Conservation (phyloP, 495 filamentous ascomycete genomes). For the Penicillium atrosanguineum region DNA sequence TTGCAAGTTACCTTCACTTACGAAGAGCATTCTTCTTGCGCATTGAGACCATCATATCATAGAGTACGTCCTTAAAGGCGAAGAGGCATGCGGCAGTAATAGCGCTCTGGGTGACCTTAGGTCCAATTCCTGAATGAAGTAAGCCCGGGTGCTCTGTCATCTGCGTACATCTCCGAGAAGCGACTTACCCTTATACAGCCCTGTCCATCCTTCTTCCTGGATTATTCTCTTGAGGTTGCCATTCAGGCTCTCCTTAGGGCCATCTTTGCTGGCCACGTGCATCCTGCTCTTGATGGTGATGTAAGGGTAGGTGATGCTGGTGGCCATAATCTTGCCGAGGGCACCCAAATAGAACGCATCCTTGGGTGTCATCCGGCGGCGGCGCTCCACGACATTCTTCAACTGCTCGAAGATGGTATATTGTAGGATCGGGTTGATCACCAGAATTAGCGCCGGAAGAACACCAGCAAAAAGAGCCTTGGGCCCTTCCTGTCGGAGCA, state of each 20-base stretch:
- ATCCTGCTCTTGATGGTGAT: conserved; percentile 96
- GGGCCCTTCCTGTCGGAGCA: conserved; percentile 78
- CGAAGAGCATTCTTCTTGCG: conserved; percentile 47
- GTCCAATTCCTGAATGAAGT: conserved; percentile 67
- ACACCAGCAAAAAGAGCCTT: conserved; percentile 87
- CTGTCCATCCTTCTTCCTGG: conserved; percentile 80
- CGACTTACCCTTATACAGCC: conserved; percentile 81
- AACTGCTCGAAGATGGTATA: conserved; percentile 99
- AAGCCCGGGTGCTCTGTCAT: neutral
- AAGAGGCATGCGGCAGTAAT: conserved; percentile 96
- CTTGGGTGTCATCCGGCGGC: conserved; percentile 69
- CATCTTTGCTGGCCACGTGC: conserved; percentile 78
- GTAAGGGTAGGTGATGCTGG: conserved; percentile 93
- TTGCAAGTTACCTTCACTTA: conserved; percentile 20
- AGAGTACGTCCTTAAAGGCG: conserved; percentile 92
- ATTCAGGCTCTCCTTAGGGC: conserved; percentile 67
- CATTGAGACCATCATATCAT: conserved; percentile 57
- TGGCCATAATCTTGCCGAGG: conserved; percentile 90
- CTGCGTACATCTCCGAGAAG: neutral
- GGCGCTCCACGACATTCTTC: conserved; percentile 71
- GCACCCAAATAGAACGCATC: conserved; percentile 91
- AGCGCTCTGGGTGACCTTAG: conserved; percentile 95
- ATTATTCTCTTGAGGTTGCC: conserved; percentile 74
- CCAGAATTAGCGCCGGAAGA: conserved; percentile 85
- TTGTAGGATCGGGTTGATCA: conserved; percentile 97